Percentiles rank a stretch among this genome's conserved stretches.
Evolutionary conservation across 306 rosid genomes (phyloP).

Genomic region (Citrullus mucosospermus): DNA sequence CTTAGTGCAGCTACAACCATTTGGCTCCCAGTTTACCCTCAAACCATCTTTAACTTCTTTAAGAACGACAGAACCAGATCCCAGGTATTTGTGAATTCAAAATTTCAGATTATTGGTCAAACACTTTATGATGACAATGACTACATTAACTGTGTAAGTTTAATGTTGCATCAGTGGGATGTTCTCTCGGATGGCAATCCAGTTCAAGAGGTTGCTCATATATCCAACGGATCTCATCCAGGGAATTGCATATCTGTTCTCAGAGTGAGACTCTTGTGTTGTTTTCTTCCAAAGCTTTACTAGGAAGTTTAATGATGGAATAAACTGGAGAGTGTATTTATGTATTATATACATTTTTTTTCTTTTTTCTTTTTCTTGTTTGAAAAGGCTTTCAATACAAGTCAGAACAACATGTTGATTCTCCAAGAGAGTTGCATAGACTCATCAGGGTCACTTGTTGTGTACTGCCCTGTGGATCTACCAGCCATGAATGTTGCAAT

Average conservation of each 20-base stretch:
- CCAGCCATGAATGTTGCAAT: conserved; percentile 75
- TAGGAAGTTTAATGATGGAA: neutral
- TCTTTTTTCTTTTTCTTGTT: neutral
- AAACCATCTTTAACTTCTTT: conserved; percentile 74
- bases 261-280: conserved; percentile 29
- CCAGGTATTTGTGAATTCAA: conserved; percentile 35
- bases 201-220: conserved; percentile 89
- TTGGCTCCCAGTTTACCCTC: conserved; percentile 83
- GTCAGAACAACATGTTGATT: conserved; percentile 84
- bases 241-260: conserved; percentile 92
- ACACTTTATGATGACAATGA: neutral
- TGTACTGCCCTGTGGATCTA: conserved; percentile 75
- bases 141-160: neutral
- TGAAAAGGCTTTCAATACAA: conserved; percentile 55
- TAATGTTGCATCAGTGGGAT: conserved; percentile 55
- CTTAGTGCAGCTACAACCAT: conserved; percentile 88
- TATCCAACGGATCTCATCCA: conserved; percentile 81
- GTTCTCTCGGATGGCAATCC: conserved; percentile 79
- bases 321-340: neutral
- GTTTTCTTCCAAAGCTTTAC: neutral
- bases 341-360: neutral
- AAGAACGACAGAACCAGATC: conserved; percentile 84
- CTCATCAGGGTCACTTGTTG: conserved; percentile 73
- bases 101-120: neutral
- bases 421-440: conserved; percentile 97